Conservation (phyloP, 2,329 filamentous ascomycete genomes). For the Arachnopeziza araneosa region DNA sequence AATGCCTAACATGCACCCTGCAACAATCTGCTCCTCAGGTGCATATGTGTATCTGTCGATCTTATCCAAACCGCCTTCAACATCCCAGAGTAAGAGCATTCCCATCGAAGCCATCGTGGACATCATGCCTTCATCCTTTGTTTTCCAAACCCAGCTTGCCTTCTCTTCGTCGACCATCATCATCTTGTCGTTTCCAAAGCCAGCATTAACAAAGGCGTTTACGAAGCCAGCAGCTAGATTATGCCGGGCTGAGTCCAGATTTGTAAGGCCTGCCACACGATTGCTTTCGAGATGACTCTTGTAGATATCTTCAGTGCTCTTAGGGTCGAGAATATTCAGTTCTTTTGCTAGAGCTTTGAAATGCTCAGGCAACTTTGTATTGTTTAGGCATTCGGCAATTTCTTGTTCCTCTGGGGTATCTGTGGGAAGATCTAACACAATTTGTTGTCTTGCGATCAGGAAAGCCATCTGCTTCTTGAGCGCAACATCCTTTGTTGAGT, state of each 20-base stretch:
- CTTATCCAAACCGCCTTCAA: conserved; percentile 85
- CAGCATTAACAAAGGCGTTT: conserved; percentile 94
- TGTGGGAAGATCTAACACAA: conserved; percentile 64
- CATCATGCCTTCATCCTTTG: conserved; percentile 96
- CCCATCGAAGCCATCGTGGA: conserved; percentile 93
- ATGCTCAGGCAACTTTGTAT: conserved; percentile 80
- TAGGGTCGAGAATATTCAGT: conserved; percentile 92
- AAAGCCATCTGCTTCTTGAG: conserved; percentile 93
- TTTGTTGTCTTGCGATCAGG: conserved; percentile 84
- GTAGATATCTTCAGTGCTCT: conserved; percentile 97
- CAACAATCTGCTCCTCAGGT: conserved; percentile 76
- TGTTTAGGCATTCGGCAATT: conserved; percentile 78
- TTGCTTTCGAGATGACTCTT: conserved; percentile 97
- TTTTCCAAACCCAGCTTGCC: conserved; percentile 97
- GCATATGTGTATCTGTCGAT: conserved; percentile 93
- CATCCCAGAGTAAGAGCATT: conserved; percentile 88
- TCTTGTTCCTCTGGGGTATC: conserved; percentile 66
- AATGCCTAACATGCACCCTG: conserved; percentile 85
- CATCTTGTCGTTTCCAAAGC: conserved; percentile 94
- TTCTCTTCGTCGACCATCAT: conserved; percentile 89
- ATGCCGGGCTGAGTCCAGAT: conserved; percentile 90
- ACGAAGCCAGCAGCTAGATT: conserved; percentile 95
- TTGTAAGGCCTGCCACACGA: conserved; percentile 85
- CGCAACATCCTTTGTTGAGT: conserved; percentile 71
- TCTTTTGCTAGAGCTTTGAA: conserved; percentile 95